Percentiles rank a stretch among this genome's conserved stretches.
These are phyloP conservation scores for Raddia distichophylla DNA, from an alignment of 176 grass and related monocot genomes.

Conservation along the genomic window DNA sequence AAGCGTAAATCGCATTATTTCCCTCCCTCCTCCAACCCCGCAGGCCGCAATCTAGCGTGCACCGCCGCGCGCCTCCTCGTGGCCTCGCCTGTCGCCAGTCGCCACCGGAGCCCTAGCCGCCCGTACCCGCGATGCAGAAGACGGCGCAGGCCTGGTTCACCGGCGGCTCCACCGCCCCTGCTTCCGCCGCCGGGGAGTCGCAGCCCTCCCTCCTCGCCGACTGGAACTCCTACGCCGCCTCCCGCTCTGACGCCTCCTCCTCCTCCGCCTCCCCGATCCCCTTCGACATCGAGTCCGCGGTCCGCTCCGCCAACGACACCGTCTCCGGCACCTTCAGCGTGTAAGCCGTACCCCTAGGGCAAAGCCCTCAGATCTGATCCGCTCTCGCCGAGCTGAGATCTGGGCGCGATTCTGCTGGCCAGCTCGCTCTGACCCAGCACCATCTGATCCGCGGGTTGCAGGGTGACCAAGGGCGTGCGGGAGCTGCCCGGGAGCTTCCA, in stretches of 20 bases:
- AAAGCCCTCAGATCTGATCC: slow-evolving; percentile 11
- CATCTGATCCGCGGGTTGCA: slow-evolving; percentile 32
- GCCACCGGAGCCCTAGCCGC: not conserved
- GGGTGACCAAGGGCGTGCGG: slow-evolving; percentile 82
- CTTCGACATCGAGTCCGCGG: slow-evolving; percentile 92
- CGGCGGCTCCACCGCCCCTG: slow-evolving; percentile 38
- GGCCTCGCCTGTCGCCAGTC: not conserved
- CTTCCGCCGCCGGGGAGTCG: slow-evolving; percentile 29
- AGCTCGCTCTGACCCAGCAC: slow-evolving; percentile 1
- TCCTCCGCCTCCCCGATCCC: slow-evolving; percentile 58
- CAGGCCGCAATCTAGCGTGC: slow-evolving; percentile 3
- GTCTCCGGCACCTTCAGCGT: slow-evolving; percentile 89
- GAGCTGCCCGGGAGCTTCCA: slow-evolving; percentile 93
- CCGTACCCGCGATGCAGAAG: slow-evolving; percentile 57
- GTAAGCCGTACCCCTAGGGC: slow-evolving; percentile 26
- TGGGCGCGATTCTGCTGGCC: not conserved
- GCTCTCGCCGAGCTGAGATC: not conserved
- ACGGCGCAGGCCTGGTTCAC: slow-evolving; percentile 95
- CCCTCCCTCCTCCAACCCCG: not conserved
- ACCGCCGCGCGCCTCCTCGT: not conserved
- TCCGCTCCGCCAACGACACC: slow-evolving; percentile 88
- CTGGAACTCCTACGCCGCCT: slow-evolving; percentile 91
- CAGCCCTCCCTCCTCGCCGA: slow-evolving; percentile 83
- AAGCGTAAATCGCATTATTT: not conserved
- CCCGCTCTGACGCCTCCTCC: slow-evolving; percentile 52